Base-by-base conservation (phyloP, 2,329 filamentous ascomycete species). In the Nothophoma quercina region DNA sequence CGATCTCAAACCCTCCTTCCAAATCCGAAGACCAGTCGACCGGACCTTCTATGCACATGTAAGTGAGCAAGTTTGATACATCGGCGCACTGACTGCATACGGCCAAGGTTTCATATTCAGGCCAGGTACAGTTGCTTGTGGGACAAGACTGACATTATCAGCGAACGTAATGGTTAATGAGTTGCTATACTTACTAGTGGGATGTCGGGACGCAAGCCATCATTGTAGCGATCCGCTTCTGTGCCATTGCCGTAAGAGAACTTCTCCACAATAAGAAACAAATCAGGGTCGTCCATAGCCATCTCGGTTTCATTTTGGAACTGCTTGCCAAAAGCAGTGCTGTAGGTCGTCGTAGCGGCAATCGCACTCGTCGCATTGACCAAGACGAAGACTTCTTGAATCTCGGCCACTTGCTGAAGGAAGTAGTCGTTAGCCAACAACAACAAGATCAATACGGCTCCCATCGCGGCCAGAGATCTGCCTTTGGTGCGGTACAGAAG, bases 331-430 rank as follows among this genome's bases (percentile, higher is more conserved):
- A n/a, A n/a, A n/a, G n/a, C n/a, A n/a, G n/a, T n/a, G n/a, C n/a
- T n/a, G n/a, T n/a, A n/a, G n/a, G n/a, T n/a, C n/a, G n/a, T n/a
- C n/a, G n/a, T n/a, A n/a, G n/a, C n/a, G 0, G 68, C 52, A 1
- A 73, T 63, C 0, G 51, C 19, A 7, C 64, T 58, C 0, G 36
- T 47, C 0, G 42, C 39, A 12, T 58, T 45, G 6, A 60, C 47
- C 4, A 62, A 8, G 0, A 52, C 36, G 62, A 63, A 70, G 0
- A 56, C 44, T 0, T 65, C 53, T 0, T 69, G 71, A 19, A 66
- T 69, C 5, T 55, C 47, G 0, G 70, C 64, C 0, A 75, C 57
- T 18, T 72, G 68, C 32, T 73, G 70, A 12, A 73, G 72, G 18
- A 72, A 72, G 0, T 69, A 65, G 32, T 73, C 70, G 0, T 72